A percentile compares a stretch with the other conserved stretches of the same genome.
These are phyloP conservation scores for Dimocarpus longan DNA, from an alignment of 345 rosid genomes.

Conservation along the genomic window DNA sequence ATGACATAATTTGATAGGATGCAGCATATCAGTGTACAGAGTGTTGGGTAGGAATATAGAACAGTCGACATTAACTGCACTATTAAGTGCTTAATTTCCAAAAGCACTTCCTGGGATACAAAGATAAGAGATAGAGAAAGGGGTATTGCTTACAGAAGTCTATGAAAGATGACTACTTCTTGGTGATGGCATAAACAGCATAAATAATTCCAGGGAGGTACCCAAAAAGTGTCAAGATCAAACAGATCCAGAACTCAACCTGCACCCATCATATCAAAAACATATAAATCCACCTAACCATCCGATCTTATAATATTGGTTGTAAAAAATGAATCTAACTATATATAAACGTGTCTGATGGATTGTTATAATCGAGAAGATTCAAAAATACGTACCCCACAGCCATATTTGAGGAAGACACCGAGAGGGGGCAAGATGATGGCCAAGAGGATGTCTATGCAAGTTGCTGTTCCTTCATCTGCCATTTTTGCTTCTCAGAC, in stretches of 20 bases:
- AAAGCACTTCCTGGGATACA: background rate
- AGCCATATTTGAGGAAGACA: conserved; percentile 82
- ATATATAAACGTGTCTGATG: too few species aligned
- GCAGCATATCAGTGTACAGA: too few species aligned
- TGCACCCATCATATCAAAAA: conserved; percentile 21
- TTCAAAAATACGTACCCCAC: conserved; percentile 41
- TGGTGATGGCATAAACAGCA: conserved; percentile 72
- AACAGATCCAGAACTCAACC: conserved; percentile 91
- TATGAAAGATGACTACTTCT: conserved; percentile 26
- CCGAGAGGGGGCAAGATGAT: conserved; percentile 93
- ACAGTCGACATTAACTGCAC: background rate
- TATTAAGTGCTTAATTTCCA: background rate
- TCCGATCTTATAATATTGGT: background rate
- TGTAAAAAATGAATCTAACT: too few species aligned
- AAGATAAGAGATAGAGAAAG: background rate
- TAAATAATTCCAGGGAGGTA: conserved; percentile 84
- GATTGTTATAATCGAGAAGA: too few species aligned
- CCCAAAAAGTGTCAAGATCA: conserved; percentile 65
- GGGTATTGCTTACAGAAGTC: conserved; percentile 4
- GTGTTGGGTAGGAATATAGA: background rate
- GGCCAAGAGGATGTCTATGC: conserved; percentile 72
- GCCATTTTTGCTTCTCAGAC: conserved; percentile 28
- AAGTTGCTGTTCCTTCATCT: conserved; percentile 43
- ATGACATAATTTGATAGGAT: too few species aligned
- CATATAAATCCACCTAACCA: background rate